Evolutionary conservation across 2,329 filamentous ascomycete species (phyloP).

Genomic region (Trichophyton simii): DNA sequence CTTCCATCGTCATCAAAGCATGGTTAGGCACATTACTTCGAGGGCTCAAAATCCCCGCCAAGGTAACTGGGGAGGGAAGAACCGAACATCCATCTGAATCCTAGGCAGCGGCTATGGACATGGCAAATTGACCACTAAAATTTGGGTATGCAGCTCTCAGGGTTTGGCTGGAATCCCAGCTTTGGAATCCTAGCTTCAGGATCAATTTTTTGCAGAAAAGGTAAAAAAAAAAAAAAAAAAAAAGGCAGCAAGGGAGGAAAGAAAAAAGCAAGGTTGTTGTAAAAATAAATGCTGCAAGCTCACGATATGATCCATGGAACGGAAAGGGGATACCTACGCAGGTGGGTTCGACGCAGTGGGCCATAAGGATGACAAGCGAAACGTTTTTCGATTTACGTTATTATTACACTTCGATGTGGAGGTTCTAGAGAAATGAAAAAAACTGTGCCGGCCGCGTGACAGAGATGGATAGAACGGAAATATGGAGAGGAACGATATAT

Average conservation of each 20-base stretch:
- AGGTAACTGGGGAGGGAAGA: background rate
- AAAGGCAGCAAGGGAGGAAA: background rate
- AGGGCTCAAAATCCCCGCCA: background rate
- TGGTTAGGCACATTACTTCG: background rate
- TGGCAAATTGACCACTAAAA: conserved; percentile 1
- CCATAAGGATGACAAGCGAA: conserved; percentile 2
- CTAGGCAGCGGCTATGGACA: conserved; percentile 4
- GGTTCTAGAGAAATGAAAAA: background rate
- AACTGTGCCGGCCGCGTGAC: background rate
- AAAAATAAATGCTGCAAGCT: background rate
- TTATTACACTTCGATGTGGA: background rate
- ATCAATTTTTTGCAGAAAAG: background rate
- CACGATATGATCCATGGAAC: conserved; percentile 2
- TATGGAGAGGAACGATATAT: background rate
- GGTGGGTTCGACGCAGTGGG: background rate
- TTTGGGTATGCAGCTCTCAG: background rate
- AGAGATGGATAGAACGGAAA: background rate
- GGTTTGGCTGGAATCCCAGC: background rate
- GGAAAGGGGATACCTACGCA: background rate
- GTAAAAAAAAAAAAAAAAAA: background rate
- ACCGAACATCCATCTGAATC: background rate
- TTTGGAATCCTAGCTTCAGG: background rate
- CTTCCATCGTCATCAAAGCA: background rate
- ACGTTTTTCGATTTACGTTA: conserved; percentile 1
- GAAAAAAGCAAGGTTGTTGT: background rate